These are phyloP conservation scores for Aspergillus ibericus DNA, from an alignment of 2,329 filamentous ascomycete species.

Conservation along the genomic window DNA sequence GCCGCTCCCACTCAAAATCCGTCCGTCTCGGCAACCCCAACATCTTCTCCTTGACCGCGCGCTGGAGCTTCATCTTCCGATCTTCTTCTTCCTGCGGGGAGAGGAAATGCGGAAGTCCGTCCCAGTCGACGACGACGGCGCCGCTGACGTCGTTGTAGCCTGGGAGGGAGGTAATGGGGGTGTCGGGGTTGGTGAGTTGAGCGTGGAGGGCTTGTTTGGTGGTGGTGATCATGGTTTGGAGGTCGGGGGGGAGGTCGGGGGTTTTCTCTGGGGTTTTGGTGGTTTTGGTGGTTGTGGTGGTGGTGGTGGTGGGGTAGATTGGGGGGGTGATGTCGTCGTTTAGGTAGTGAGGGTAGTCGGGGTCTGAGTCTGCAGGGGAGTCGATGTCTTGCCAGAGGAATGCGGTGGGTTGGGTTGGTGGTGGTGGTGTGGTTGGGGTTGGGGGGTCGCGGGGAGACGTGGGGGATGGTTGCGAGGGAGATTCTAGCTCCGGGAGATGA, in stretches of 20 bases:
- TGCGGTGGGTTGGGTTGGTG: background rate
- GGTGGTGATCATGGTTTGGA: slow-evolving; percentile 2
- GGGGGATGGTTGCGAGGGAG: too few species aligned
- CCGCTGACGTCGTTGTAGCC: slow-evolving; percentile 29
- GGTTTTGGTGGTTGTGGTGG: background rate
- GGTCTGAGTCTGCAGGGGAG: too few species aligned
- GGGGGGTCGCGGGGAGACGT: background rate
- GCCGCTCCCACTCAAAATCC: slow-evolving; percentile 23
- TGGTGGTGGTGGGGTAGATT: background rate
- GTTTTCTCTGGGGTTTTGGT: background rate
- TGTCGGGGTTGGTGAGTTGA: background rate
- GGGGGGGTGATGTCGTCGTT: background rate
- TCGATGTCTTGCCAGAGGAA: slow-evolving; percentile 2
- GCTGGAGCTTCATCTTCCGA: slow-evolving; percentile 16
- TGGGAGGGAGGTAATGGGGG: slow-evolving; percentile 14
- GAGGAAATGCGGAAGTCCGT: slow-evolving; percentile 26
- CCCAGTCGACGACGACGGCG: slow-evolving; percentile 25
- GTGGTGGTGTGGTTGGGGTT: background rate
- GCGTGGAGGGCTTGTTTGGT: background rate
- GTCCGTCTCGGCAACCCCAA: slow-evolving; percentile 24
- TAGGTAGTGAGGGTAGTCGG: background rate
- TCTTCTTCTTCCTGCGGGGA: slow-evolving; percentile 27
- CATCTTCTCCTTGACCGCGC: slow-evolving; percentile 28
- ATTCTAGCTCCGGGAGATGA: too few species aligned
- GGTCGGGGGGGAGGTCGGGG: background rate